Percentiles rank a stretch among this genome's conserved stretches.
Evolutionary conservation across 768 basidiomycete genomes (phyloP).

Genomic region (Infundibulicybe gibba): DNA sequence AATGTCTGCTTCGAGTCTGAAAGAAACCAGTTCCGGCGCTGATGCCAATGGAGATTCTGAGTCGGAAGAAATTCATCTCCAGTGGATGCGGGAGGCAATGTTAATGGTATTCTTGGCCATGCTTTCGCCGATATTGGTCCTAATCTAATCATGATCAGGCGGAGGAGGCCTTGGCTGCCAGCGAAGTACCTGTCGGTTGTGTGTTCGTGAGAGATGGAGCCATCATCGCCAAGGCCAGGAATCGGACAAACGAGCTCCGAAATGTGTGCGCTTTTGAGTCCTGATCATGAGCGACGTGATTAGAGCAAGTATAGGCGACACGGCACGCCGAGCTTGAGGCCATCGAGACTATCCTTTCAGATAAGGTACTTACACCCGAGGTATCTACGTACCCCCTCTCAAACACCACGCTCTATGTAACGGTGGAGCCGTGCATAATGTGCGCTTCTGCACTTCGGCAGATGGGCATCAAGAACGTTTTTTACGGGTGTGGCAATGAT

Average conservation of each 20-base stretch:
- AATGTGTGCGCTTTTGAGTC: slow-evolving; percentile 54
- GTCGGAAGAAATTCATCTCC: slow-evolving; percentile 25
- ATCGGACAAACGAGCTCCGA: slow-evolving; percentile 89
- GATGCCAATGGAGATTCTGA: too few relatives aligned
- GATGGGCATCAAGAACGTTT: slow-evolving; percentile 85
- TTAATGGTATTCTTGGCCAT: slow-evolving; percentile 51
- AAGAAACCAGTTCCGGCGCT: too few relatives aligned
- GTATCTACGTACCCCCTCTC: slow-evolving; percentile 59
- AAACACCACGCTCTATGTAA: slow-evolving; percentile 88
- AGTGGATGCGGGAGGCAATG: slow-evolving; percentile 85
- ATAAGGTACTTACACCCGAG: slow-evolving; percentile 52
- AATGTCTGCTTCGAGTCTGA: too few relatives aligned
- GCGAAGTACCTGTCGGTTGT: slow-evolving; percentile 96
- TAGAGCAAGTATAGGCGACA: slow-evolving; percentile 62
- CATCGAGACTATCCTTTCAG: slow-evolving; percentile 80
- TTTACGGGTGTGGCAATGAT: slow-evolving; percentile 93
- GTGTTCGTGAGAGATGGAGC: slow-evolving; percentile 81
- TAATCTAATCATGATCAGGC: slow-evolving; percentile 41
- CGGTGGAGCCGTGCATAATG: slow-evolving; percentile 99
- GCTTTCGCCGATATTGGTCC: slow-evolving; percentile 7
- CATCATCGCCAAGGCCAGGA: slow-evolving; percentile 84
- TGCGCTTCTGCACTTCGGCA: slow-evolving; percentile 95
- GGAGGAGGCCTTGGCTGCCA: slow-evolving; percentile 77
- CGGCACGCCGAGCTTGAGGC: slow-evolving; percentile 97
- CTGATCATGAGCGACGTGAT: slow-evolving; percentile 1